These are phyloP conservation scores for Boletus rubropictus DNA, from an alignment of 768 basidiomycete genomes.

Conservation along the genomic window DNA sequence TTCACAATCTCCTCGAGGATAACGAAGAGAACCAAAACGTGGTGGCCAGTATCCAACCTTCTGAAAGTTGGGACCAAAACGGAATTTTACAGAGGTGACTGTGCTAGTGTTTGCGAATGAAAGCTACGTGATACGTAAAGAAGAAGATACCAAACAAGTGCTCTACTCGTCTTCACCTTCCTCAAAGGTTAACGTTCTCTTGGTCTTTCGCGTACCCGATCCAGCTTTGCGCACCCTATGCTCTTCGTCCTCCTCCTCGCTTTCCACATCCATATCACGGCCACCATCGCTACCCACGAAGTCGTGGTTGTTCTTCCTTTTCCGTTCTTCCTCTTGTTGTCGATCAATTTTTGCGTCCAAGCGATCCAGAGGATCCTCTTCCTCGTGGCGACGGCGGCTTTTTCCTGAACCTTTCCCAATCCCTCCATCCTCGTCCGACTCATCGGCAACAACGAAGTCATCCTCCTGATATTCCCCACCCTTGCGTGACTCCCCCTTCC, in stretches of 20 bases:
- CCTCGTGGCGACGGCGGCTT: conserved; percentile 37
- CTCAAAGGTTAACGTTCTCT: conserved; percentile 49
- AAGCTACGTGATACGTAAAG: neutral
- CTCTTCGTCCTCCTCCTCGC: conserved; percentile 67
- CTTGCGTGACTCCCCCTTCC: conserved; percentile 43
- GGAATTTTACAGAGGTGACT: conserved; percentile 40
- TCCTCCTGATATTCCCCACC: conserved; percentile 77
- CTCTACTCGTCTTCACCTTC: conserved; percentile 48
- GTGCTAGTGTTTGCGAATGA: conserved; percentile 24
- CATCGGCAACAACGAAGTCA: conserved; percentile 78
- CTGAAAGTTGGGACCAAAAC: conserved; percentile 51
- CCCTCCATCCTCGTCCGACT: conserved; percentile 57
- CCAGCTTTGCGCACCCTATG: conserved; percentile 55
- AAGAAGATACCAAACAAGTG: conserved; percentile 2
- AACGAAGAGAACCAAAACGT: conserved; percentile 78
- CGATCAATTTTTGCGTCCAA: conserved; percentile 63
- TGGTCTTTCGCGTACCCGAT: conserved; percentile 46
- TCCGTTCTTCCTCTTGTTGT: conserved; percentile 48
- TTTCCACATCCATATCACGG: conserved; percentile 67
- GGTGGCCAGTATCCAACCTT: conserved; percentile 66
- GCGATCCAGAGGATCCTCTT: conserved; percentile 60
- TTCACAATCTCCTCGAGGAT: conserved; percentile 69
- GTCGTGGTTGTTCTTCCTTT: conserved; percentile 32
- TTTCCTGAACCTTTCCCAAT: conserved; percentile 32
- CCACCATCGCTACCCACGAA: conserved; percentile 33